These are phyloP conservation scores for Grigorovia jiainica DNA, from an alignment of 805 yeast genomes.

Conservation along the genomic window DNA sequence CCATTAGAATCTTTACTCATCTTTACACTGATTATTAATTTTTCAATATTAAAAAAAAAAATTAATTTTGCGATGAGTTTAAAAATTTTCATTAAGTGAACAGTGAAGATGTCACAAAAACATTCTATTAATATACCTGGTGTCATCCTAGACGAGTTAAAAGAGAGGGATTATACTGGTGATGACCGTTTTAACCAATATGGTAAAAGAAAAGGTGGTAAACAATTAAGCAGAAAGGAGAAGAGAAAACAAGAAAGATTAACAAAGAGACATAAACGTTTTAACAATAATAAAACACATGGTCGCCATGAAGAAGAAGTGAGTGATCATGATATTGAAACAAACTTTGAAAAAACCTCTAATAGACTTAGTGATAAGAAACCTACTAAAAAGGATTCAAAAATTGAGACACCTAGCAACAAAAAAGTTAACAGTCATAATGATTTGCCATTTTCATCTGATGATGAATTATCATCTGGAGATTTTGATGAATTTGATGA, in stretches of 20 bases:
- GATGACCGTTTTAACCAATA: constrained; percentile 29
- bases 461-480: constrained; percentile 34
- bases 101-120: constrained; percentile 6
- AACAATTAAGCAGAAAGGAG: constrained; percentile 33
- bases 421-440: constrained; percentile 3
- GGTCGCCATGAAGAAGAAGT: background rate
- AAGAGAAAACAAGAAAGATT: constrained; percentile 33
- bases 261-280: constrained; percentile 25
- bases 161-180: constrained; percentile 33
- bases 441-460: constrained; percentile 32
- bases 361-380: background rate
- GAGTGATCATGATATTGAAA: background rate
- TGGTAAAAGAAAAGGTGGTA: constrained; percentile 24
- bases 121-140: constrained; percentile 53
- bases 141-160: constrained; percentile 43
- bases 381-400: background rate
- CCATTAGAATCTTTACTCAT: constrained; percentile 26
- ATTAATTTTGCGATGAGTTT: constrained; percentile 5
- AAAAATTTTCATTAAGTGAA: background rate
- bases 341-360: background rate
- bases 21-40: constrained; percentile 48
- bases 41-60: constrained; percentile 25
- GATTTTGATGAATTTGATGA: constrained; percentile 38
- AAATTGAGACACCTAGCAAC: background rate
- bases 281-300: background rate